Evolutionary conservation across 768 basidiomycete genomes (phyloP).

Genomic region (Phylloporus arenicola): DNA sequence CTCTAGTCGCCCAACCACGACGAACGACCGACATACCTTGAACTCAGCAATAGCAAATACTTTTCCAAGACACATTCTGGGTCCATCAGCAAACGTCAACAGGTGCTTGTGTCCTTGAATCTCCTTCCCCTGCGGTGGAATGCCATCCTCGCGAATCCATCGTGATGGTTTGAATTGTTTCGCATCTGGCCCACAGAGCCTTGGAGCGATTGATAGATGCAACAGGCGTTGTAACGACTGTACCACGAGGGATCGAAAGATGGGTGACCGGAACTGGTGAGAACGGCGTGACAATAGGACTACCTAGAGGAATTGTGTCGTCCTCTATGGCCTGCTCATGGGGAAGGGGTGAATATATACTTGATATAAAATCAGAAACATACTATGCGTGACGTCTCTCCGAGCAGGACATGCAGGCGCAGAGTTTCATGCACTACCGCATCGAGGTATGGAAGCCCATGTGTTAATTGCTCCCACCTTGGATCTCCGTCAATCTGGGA

Average conservation of each 20-base stretch:
- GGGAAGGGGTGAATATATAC: background rate
- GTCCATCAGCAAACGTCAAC: slow-evolving; percentile 49
- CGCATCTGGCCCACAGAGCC: slow-evolving; percentile 54
- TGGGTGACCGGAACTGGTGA: background rate
- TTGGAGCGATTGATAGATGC: slow-evolving; percentile 43
- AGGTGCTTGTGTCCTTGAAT: slow-evolving; percentile 48
- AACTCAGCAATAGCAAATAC: slow-evolving; percentile 39
- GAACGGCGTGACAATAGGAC: background rate
- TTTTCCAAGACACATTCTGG: slow-evolving; percentile 45
- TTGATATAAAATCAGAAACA: background rate
- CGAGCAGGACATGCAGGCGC: slow-evolving; percentile 27
- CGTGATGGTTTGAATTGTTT: slow-evolving; percentile 55
- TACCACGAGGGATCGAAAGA: background rate
- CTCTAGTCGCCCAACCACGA: background rate
- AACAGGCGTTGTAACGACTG: slow-evolving; percentile 28
- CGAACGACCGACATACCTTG: slow-evolving; percentile 18
- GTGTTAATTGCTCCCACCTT: slow-evolving; percentile 48
- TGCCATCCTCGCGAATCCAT: slow-evolving; percentile 43
- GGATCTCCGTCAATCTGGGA: slow-evolving; percentile 41
- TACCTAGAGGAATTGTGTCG: background rate
- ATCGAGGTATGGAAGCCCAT: slow-evolving; percentile 50
- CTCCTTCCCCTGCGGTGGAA: slow-evolving; percentile 30
- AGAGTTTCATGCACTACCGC: slow-evolving; percentile 44
- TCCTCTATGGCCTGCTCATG: background rate
- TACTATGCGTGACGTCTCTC: slow-evolving; percentile 8